Evolutionary conservation across 164 flowering plant genomes (phyloP), one percentile per base, ranked within the genome.

Genomic region (Vitis rotundifolia): DNA sequence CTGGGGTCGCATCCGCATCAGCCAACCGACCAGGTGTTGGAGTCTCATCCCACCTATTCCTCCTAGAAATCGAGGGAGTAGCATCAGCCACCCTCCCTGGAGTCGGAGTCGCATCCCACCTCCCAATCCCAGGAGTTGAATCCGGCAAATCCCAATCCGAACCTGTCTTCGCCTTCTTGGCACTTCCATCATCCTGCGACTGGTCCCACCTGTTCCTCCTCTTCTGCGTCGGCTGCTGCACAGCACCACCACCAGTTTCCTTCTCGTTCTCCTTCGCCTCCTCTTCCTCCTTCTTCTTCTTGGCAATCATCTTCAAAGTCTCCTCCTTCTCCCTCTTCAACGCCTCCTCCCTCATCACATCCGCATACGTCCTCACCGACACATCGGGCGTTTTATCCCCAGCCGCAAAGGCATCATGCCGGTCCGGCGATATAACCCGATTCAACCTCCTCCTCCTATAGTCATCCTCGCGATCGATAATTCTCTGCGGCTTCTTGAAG

Each of bases 141-240:
- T 93, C 99, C 0, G 97, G 98, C 86, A 86, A 55, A 61, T 95
- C 99, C 99, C 99, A 95, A 71, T 95, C 99, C 5, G 99, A 95
- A 0, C 72, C 71, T 5, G 87, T 61, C 68, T 87, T 93, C 0
- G 91, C 84, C 74, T 93, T 93, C 83, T 91, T 95, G 13, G 70
- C 78, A 55, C 63, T 69, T 8, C 71, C 79, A 61, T 79, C 88
- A 58, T 90, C 95, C 81, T 91, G 91, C 11, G 91, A 81, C 72
- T 85, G 91, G 63, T 93, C 99, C 99, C 98, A 96, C 71, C 97
- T 78, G 69, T 93, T 91, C 86, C 98, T 89, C 84, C 91, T 90
- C 77, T 92, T 90, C 68, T 79, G 86, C 3, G 61, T 75, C 0
- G 79, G 81, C 3, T 68, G 63, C 14, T 68, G 77, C 53, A 67